Percentiles rank a stretch among this genome's conserved stretches.
phyloP scores from a whole-genome alignment of 306 rosid species.

The Citrullus amarus region DNA sequence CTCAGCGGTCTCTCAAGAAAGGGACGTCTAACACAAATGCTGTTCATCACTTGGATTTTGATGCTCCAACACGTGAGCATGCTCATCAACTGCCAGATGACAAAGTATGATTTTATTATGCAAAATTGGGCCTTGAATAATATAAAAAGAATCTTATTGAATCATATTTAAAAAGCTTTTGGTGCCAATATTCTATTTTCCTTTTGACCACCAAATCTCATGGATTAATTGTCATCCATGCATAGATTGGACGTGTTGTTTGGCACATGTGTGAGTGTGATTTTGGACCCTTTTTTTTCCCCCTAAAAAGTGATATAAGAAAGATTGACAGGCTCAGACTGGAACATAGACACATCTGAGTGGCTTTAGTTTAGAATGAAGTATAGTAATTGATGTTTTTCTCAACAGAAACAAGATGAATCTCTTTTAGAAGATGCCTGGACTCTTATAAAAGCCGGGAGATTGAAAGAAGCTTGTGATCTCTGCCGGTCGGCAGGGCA shows the following conservation, averaged over 20 bases:
- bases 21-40: constrained; percentile 42
- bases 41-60: constrained; percentile 88
- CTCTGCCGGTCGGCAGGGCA: constrained; percentile 96
- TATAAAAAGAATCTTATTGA: not conserved
- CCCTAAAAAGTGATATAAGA: not conserved
- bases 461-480: constrained; percentile 82
- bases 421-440: constrained; percentile 94
- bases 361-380: not conserved
- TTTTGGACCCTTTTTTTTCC: not conserved
- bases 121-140: not conserved
- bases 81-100: constrained; percentile 83
- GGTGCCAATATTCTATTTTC: not conserved
- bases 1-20: constrained; percentile 72
- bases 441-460: constrained; percentile 95
- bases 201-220: not conserved
- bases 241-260: not conserved
- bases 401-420: constrained; percentile 83
- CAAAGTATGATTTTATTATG: constrained; percentile 30
- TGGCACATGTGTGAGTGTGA: not conserved
- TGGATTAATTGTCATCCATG: not conserved
- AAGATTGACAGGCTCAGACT: not conserved
- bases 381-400: not conserved
- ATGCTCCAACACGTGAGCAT: constrained; percentile 96
- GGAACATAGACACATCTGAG: not conserved
- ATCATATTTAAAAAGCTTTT: not conserved